Evolutionary conservation across 1,139 yeast genomes (phyloP), one percentile per base, ranked within the genome.

Genomic region (Scheffersomyces lignicola): DNA sequence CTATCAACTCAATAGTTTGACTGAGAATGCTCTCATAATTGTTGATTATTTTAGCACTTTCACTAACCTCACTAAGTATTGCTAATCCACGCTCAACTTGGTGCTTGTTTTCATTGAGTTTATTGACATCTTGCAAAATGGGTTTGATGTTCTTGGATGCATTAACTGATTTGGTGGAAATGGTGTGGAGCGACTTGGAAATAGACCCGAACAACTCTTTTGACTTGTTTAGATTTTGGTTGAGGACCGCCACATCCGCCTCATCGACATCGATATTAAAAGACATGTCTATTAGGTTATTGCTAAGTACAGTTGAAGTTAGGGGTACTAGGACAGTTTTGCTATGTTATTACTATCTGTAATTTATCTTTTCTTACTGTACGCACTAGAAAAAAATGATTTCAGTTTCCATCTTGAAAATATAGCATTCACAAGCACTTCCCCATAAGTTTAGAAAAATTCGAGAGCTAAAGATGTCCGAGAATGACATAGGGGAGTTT

Each of bases 221-320:
- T 5, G 89, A 77, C 39, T 76, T 73, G 33, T 70, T 59, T 23
- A 89, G 65, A 38, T 85, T 83, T 51, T 85, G 94, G 38, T 85
- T 85, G 28, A 89, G 69, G 7, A 89, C 89, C 3, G 88, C 81
- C 32, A 87, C 81, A 48, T 88, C 96, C 3, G 94, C 90, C 54
- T 85, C 95, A 51, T 86, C 95, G 2, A 80, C 68, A 50, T 83
- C 92, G 10, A 62, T 61, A 37, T 52, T 48, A 31, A 39, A 46
- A 29, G 47, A 36, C 58, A 53, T 54, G n/a, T 22, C 20, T 12
- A 10, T 31, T 24, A 15, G 13, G 10, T n/a, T n/a, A n/a, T n/a
- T n/a, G n/a, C n/a, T n/a, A n/a, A n/a, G n/a, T n/a, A n/a, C 23
- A 20, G n/a, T 20, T 23, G 13, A 11, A 14, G 7, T 9, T 23